A percentile compares a stretch with the other conserved stretches of the same genome.
These are phyloP conservation scores for Acmispon strigosus DNA, from an alignment of 306 rosid genomes.

Conservation along the genomic window DNA sequence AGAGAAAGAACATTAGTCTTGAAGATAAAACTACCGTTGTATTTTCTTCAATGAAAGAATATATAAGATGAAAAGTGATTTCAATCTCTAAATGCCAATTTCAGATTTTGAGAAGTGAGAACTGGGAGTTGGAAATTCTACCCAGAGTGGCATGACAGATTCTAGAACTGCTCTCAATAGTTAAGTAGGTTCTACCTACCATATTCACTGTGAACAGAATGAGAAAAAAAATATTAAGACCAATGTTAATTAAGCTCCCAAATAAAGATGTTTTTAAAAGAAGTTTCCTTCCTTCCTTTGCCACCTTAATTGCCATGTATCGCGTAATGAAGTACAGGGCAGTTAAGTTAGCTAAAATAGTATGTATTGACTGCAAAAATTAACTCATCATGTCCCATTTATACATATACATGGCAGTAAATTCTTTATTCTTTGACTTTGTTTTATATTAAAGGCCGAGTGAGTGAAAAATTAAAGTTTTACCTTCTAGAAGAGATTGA, in stretches of 20 bases:
- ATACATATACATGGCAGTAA: not conserved
- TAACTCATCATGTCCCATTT: not conserved
- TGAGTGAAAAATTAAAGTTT: not conserved
- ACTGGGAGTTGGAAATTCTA: not conserved
- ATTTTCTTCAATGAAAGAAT: too few relatives aligned
- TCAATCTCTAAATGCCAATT: too few relatives aligned
- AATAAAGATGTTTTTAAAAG: not conserved
- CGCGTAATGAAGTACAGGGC: not conserved
- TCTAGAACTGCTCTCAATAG: not conserved
- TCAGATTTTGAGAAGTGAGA: too few relatives aligned
- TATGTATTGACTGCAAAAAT: not conserved
- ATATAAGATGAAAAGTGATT: too few relatives aligned
- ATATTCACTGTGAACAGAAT: not conserved
- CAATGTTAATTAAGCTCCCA: not conserved
- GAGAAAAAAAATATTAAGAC: not conserved
- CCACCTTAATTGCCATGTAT: not conserved
- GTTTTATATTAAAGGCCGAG: not conserved
- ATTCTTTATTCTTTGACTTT: constrained; percentile 13
- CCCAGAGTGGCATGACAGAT: not conserved
- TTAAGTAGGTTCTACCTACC: not conserved
- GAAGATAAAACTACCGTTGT: too few relatives aligned
- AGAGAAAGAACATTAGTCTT: too few relatives aligned
- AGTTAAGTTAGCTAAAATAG: not conserved
- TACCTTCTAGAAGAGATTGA: constrained; percentile 17
- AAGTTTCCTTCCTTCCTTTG: not conserved